Percentiles rank a stretch among this genome's conserved stretches.
These are phyloP conservation scores for Trichosporon inkin DNA, from an alignment of 1,284 basidiomycete species.

Conservation along the genomic window DNA sequence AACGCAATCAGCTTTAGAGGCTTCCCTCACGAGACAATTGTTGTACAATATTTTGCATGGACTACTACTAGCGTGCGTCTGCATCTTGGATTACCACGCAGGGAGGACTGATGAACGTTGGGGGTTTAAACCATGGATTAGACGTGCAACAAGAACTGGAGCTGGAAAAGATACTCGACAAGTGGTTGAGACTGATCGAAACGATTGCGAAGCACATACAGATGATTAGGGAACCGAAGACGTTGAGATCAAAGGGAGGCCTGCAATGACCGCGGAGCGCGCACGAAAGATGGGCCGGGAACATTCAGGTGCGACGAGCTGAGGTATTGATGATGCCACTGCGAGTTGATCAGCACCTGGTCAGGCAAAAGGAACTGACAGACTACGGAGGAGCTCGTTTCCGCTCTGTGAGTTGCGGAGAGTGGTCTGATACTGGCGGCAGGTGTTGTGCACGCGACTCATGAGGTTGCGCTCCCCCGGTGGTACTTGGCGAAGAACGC, in stretches of 20 bases:
- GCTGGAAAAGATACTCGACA: background rate
- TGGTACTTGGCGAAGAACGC: conserved; percentile 19
- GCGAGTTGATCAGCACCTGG: background rate
- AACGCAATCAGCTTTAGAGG: conserved; percentile 58
- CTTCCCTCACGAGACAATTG: conserved; percentile 5
- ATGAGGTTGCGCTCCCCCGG: conserved; percentile 30
- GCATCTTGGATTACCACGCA: background rate
- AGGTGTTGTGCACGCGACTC: conserved; percentile 34
- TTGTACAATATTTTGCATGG: conserved; percentile 21
- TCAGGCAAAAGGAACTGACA: conserved; percentile 7
- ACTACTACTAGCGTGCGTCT: conserved; percentile 6
- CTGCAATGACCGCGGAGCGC: background rate
- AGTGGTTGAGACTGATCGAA: background rate
- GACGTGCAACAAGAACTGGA: background rate
- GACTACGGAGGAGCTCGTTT: conserved; percentile 33
- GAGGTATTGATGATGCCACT: conserved; percentile 26
- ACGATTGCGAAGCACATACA: background rate
- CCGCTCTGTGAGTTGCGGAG: conserved; percentile 46
- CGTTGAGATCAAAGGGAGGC: background rate
- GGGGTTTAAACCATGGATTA: background rate
- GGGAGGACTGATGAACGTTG: background rate
- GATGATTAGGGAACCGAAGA: background rate
- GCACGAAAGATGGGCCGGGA: background rate
- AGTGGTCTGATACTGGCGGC: conserved; percentile 42
- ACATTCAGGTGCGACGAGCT: conserved; percentile 13